Evolutionary conservation across 345 rosid genomes (phyloP).

Genomic region (Toxicodendron radicans): DNA sequence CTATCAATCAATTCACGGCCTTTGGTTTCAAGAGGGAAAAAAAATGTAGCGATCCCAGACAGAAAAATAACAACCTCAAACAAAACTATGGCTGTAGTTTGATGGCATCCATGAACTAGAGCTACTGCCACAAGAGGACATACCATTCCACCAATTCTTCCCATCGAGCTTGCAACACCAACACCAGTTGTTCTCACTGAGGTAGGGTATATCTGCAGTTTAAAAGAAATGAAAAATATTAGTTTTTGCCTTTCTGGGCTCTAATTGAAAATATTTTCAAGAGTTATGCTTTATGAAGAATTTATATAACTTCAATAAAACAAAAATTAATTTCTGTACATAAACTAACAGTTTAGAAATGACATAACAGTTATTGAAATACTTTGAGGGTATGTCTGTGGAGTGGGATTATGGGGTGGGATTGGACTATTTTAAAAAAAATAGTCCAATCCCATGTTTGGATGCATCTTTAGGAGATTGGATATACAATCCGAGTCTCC

Average conservation of each 20-base stretch:
- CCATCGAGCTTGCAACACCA: constrained; percentile 83
- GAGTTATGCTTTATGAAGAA: neutral
- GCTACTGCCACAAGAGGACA: constrained; percentile 90
- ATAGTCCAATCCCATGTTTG: too few relatives aligned
- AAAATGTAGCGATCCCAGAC: constrained; percentile 64
- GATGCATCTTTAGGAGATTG: too few relatives aligned
- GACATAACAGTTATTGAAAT: neutral
- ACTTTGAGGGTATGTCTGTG: neutral
- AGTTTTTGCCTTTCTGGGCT: neutral
- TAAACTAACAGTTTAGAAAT: neutral
- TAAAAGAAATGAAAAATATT: neutral
- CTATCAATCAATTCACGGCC: constrained; percentile 68
- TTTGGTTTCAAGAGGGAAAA: constrained; percentile 81
- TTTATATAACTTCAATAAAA: neutral
- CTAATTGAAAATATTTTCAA: neutral
- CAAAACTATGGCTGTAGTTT: constrained; percentile 57
- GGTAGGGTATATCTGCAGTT: constrained; percentile 75
- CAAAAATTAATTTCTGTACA: neutral
- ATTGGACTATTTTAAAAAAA: too few relatives aligned
- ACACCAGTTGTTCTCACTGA: constrained; percentile 87
- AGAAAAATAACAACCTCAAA: constrained; percentile 57
- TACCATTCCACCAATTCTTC: constrained; percentile 89
- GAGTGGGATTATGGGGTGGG: too few relatives aligned
- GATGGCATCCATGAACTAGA: constrained; percentile 82
- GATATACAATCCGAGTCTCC: too few relatives aligned